Evolutionary conservation across 306 rosid species (phyloP), one percentile per base, ranked within the genome.

Genomic region (Senna siamea): DNA sequence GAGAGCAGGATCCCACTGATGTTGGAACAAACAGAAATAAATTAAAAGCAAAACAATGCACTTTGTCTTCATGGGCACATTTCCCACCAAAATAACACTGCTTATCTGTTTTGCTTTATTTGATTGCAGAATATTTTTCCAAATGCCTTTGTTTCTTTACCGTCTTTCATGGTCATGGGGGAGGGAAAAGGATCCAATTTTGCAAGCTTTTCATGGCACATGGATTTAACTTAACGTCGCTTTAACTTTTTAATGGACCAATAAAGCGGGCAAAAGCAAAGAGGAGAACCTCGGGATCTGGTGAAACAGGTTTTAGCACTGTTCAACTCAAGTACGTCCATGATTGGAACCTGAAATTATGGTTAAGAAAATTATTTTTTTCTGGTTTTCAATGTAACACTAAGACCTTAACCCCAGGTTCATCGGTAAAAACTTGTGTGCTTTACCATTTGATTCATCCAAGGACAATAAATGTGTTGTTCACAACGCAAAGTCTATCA

Each of bases 161-260:
- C 19, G 75, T 84, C 59, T n/a, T n/a, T n/a, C n/a, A n/a, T n/a
- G 69, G 75, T 79, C 76, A 77, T 4, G 52, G 74, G 60, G 62
- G 72, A 44, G 52, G 19, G 41, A 74, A 78, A 81, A 81, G 69
- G 77, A 55, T 60, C 30, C 57, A 76, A 64, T 19, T 82, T 82
- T 76, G 79, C 85, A 60, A 80, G 81, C 89, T 83, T 76, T 89
- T 89, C 79, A 70, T 69, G 88, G 85, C 87, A 85, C 88, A 81
- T 83, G 87, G 79, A 83, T 73, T 80, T 13, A 65, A 78, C 66
- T 60, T 35, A 9, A 60, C 66, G 28, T 34, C 50, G 83, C 90
- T 83, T 85, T 80, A 66, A 35, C 83, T 82, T 73, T 81, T 81
- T 69, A 72, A 83, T 85, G 88, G 72, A 57, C 76, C 78, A 47